Percentiles rank a stretch among this genome's conserved stretches.
Evolutionary conservation across 257 asterid genomes (phyloP).

Genomic region (Petunia secreta): DNA sequence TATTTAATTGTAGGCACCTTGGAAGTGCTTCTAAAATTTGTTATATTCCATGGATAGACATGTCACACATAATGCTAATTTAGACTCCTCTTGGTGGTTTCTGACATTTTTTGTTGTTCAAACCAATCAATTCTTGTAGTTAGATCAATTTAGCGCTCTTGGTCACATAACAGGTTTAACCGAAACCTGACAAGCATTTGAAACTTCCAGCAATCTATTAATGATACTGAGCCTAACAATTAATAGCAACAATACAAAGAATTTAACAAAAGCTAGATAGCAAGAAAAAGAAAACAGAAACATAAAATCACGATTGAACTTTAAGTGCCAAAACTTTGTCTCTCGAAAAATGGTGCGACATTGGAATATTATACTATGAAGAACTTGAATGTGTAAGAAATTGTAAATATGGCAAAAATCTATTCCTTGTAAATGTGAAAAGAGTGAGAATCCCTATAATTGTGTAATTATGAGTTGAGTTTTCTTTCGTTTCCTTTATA

Average conservation of each 20-base stretch:
- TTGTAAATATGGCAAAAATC: not conserved
- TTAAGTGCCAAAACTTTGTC: not conserved
- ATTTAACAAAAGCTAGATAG: not conserved
- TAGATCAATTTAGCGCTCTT: not conserved
- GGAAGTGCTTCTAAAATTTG: not conserved
- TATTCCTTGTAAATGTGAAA: not conserved
- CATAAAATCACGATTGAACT: not conserved
- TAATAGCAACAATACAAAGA: not conserved
- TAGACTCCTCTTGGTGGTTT: conserved; percentile 1
- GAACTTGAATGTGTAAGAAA: not conserved
- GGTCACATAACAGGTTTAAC: not conserved
- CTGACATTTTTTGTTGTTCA: not conserved
- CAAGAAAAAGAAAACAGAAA: not conserved
- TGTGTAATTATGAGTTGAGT: not conserved
- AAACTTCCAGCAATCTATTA: not conserved
- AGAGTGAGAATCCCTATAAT: not conserved
- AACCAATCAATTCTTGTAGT: not conserved
- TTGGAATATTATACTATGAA: not conserved
- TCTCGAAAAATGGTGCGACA: not conserved
- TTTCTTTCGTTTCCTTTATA: not conserved
- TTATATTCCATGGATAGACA: not conserved
- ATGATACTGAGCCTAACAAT: not conserved
- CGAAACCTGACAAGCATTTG: not conserved
- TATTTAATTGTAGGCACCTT: not conserved
- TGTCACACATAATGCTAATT: not conserved